Evolutionary conservation across 805 yeast genomes (phyloP).

Genomic region (Candida orba): DNA sequence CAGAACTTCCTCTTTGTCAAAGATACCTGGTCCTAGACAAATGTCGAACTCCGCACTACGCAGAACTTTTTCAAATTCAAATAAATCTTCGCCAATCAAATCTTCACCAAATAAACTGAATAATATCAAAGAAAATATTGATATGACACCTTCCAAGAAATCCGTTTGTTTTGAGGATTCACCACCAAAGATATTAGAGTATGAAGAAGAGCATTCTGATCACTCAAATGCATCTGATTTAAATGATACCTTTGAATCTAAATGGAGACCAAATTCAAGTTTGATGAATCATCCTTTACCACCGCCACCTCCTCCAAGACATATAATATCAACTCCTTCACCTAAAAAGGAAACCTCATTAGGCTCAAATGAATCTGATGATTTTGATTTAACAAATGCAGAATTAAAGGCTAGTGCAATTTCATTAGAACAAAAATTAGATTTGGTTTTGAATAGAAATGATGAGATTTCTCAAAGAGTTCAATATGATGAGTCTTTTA

Average conservation of each 20-base stretch:
- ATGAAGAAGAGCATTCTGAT: slow-evolving; percentile 23
- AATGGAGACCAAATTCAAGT: slow-evolving; percentile 19
- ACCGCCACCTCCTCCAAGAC: slow-evolving; percentile 30
- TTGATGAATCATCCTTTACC: slow-evolving; percentile 29
- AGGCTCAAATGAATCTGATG: slow-evolving; percentile 20
- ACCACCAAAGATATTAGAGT: slow-evolving; percentile 32
- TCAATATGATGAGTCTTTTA: slow-evolving; percentile 18
- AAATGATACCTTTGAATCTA: slow-evolving; percentile 17
- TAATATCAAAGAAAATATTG: slow-evolving; percentile 2
- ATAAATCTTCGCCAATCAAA: slow-evolving; percentile 9
- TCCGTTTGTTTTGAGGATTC: slow-evolving; percentile 32
- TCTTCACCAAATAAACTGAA: background rate
- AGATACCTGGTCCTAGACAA: slow-evolving; percentile 25
- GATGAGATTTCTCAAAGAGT: slow-evolving; percentile 18
- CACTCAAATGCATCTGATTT: slow-evolving; percentile 16
- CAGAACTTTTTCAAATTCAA: slow-evolving; percentile 17
- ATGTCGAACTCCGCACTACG: slow-evolving; percentile 16
- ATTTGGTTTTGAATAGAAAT: slow-evolving; percentile 29
- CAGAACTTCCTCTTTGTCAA: slow-evolving; percentile 22
- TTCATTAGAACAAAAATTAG: slow-evolving; percentile 38
- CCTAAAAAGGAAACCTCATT: slow-evolving; percentile 21
- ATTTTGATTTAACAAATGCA: slow-evolving; percentile 22
- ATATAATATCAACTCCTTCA: slow-evolving; percentile 14
- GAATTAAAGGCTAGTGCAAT: slow-evolving; percentile 21
- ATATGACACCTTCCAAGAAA: slow-evolving; percentile 28